phyloP scores from a whole-genome alignment of 257 asterid species.

The Schizonepeta tenuifolia region DNA sequence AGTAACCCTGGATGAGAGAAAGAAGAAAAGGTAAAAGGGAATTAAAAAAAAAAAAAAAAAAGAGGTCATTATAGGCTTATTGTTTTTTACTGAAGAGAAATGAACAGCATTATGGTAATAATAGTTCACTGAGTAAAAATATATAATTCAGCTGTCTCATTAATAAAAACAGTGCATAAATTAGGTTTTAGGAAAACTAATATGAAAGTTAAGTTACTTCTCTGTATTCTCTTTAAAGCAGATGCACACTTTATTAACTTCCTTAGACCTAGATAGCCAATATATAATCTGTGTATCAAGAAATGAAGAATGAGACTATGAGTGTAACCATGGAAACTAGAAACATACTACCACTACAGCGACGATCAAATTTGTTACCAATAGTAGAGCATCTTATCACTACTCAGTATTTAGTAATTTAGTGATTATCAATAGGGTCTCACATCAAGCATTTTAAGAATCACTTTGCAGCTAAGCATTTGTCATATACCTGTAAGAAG shows the following conservation, averaged over 20 bases:
- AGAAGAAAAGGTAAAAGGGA: neutral
- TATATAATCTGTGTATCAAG: constrained; percentile 7
- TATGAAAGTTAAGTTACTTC: neutral
- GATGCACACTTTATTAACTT: constrained; percentile 9
- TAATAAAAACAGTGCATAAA: neutral
- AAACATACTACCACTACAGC: neutral
- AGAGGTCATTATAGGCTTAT: constrained; percentile 3
- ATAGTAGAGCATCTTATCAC: constrained; percentile 10
- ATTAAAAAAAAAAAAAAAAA: neutral
- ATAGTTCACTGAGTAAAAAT: constrained; percentile 10
- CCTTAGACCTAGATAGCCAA: constrained; percentile 26
- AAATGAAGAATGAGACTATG: constrained; percentile 15
- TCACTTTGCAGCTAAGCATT: constrained; percentile 15
- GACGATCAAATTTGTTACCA: constrained; percentile 13
- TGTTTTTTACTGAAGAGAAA: constrained; percentile 3
- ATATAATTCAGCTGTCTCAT: neutral
- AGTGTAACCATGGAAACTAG: constrained; percentile 17
- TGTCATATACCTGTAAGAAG: constrained; percentile 67
- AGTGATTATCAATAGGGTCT: constrained; percentile 12
- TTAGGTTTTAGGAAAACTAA: neutral
- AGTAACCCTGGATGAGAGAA: constrained; percentile 64
- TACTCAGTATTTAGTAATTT: neutral
- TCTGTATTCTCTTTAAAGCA: constrained; percentile 14
- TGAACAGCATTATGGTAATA: constrained; percentile 19
- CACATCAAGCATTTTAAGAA: constrained; percentile 30